Conservation (phyloP, 352 stramenopile species). For the Pythium periplocum region DNA sequence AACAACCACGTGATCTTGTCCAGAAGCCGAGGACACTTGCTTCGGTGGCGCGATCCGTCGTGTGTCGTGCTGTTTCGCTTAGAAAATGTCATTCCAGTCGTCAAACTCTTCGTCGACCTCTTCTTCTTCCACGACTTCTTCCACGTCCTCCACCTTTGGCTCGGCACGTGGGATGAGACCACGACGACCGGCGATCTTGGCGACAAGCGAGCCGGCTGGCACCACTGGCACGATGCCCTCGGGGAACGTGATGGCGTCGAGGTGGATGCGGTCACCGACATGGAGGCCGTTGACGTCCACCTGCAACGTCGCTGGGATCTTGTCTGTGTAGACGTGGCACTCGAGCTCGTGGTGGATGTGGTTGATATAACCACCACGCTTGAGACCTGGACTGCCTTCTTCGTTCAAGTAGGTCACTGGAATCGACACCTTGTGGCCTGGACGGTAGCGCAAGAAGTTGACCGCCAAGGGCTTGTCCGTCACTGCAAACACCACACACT, state of each 20-base stretch:
- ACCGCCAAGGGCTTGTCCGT: constrained; percentile 74
- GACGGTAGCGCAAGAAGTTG: constrained; percentile 93
- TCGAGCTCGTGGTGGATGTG: constrained; percentile 84
- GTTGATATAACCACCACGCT: constrained; percentile 93
- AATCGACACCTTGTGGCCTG: constrained; percentile 87
- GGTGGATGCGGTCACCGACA: constrained; percentile 76
- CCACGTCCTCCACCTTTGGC: constrained; percentile 48
- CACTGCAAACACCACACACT: constrained; percentile 25
- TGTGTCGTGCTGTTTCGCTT: constrained; percentile 10
- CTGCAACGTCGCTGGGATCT: constrained; percentile 70
- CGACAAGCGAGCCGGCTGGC: constrained; percentile 56
- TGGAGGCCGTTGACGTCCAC: constrained; percentile 85
- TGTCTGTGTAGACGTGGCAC: constrained; percentile 70
- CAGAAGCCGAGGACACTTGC: too few species aligned
- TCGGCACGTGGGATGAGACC: constrained; percentile 76
- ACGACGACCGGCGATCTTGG: constrained; percentile 83
- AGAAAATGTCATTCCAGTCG: constrained; percentile 88
- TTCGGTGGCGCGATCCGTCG: too few species aligned
- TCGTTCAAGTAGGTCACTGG: constrained; percentile 92
- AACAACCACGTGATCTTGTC: background rate
- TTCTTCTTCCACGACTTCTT: constrained; percentile 66
- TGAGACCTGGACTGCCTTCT: constrained; percentile 92
- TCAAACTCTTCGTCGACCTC: constrained; percentile 78
- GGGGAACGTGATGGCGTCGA: constrained; percentile 72
- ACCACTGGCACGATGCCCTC: constrained; percentile 71